Conservation (phyloP, 2,329 filamentous ascomycete species). For the Cadophora luteo-olivacea region DNA sequence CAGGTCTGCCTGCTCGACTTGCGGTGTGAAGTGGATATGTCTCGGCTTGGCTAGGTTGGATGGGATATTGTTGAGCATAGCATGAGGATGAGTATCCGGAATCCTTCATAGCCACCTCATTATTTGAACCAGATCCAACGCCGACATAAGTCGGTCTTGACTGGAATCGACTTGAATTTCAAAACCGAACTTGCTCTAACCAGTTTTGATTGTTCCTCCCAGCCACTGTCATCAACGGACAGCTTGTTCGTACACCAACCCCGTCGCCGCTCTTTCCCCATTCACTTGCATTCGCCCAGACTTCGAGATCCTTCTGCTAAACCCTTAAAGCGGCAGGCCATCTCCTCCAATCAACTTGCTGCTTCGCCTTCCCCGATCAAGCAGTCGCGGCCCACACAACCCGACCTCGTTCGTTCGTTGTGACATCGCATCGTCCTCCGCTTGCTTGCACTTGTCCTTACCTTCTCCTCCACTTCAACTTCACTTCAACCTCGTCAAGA, state of each 20-base stretch:
- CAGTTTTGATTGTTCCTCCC: slow-evolving; percentile 1
- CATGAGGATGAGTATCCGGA: slow-evolving; percentile 7
- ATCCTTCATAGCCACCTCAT: slow-evolving; percentile 22
- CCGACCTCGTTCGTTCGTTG: slow-evolving; percentile 26
- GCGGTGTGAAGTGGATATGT: slow-evolving; percentile 24
- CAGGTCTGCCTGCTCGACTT: slow-evolving; percentile 3
- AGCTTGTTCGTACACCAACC: slow-evolving; percentile 12
- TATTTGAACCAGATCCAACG: slow-evolving; percentile 1
- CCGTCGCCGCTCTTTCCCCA: slow-evolving; percentile 9
- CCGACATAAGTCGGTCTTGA: slow-evolving; percentile 6
- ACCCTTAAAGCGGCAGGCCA: slow-evolving; percentile 22
- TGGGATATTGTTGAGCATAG: slow-evolving; percentile 22
- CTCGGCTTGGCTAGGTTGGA: slow-evolving; percentile 21
- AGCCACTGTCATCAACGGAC: slow-evolving; percentile 17
- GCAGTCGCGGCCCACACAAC: slow-evolving; percentile 42
- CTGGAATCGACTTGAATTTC: neutral
- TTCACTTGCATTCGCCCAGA: neutral
- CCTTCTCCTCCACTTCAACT: slow-evolving; percentile 31
- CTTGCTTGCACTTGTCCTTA: slow-evolving; percentile 19
- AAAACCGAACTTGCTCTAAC: neutral
- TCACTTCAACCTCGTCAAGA: slow-evolving; percentile 26
- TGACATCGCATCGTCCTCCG: slow-evolving; percentile 35
- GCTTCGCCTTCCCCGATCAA: slow-evolving; percentile 41
- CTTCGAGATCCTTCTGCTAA: slow-evolving; percentile 16
- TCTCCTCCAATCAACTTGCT: slow-evolving; percentile 24